These are phyloP conservation scores for Flueggea neowawraea DNA, from an alignment of 441 rosid genomes.

Conservation along the genomic window DNA sequence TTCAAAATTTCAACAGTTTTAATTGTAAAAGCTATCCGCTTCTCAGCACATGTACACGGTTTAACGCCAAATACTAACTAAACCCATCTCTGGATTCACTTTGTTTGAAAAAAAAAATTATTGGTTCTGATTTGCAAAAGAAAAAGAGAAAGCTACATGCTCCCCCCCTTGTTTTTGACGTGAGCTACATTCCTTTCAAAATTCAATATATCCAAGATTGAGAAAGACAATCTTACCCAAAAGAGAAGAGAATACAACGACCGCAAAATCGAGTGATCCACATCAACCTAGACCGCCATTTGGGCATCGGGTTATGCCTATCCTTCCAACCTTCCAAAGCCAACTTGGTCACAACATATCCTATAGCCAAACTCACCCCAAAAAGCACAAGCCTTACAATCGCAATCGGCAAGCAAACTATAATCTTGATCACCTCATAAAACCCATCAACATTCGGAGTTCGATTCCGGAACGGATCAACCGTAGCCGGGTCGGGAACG, in stretches of 20 bases:
- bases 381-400: constrained; percentile 60
- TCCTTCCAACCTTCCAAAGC: constrained; percentile 90
- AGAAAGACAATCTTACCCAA: constrained; percentile 49
- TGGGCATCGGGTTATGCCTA: constrained; percentile 80
- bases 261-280: constrained; percentile 79
- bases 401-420: constrained; percentile 70
- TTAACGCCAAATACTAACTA: no score
- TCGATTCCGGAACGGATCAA: constrained; percentile 73
- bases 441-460: constrained; percentile 54
- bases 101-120: no score
- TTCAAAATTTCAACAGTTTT: no score
- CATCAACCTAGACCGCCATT: constrained; percentile 83
- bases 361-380: constrained; percentile 52
- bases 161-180: no score
- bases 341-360: constrained; percentile 64
- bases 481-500: constrained; percentile 39
- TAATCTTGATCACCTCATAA: constrained; percentile 73
- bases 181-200: no score
- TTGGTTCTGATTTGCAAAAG: no score
- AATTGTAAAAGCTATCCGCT: no score
- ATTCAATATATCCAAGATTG: no score
- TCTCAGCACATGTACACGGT: no score
- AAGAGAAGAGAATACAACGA: constrained; percentile 83
- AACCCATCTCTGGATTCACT: no score
- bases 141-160: no score